Evolutionary conservation across 129 eudicot species (phyloP), one percentile per base, ranked within the genome.

Genomic region (Ambrosia artemisiifolia): DNA sequence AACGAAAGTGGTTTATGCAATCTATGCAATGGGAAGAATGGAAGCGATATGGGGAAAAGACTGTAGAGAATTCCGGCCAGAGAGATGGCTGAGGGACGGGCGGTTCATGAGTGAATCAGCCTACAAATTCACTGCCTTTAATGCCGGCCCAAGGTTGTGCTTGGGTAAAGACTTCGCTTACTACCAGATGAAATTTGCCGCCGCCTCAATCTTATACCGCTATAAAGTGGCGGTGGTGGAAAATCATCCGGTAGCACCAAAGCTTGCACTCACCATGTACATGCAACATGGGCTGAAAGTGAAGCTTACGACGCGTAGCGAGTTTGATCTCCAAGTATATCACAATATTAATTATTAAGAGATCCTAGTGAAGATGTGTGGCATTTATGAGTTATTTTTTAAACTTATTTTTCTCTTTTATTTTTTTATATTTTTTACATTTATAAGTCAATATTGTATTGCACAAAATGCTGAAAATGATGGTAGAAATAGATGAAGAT

Each of bases 251-350:
- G 97, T 90, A 9, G 69, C 55, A 38, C 97, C 99, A 20, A 94
- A 90, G 85, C 96, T 94, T 68, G 99, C 99, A 0, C 72, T 94
- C 36, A 94, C 99, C 20, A 94, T 94, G 99, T 90, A 94, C 86
- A 86, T 94, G 89, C 78, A 90, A 73, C 77, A 94, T 77, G 99
- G 99, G 14, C 78, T 94, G 43, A 85, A 88, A 63, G 96, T 94
- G 63, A 75, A 83, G 66, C 91, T 94, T 54, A 43, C 50, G 24
- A 83, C 83, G 72, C 88, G 97, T 24, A 78, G 75, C 8, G 28
- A 78, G 47, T 69, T 75, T 47, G 80, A 88, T 51, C 81, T 78
- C 72, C 77, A 85, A 65, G 75, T 75, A 70, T 79, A 71, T 75
- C 76, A 81, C 49, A 81, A 75, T 63, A 35, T 38, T 3, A 73